Evolutionary conservation across 2,329 filamentous ascomycete genomes (phyloP).

Genomic region (Colletotrichum abscissum): DNA sequence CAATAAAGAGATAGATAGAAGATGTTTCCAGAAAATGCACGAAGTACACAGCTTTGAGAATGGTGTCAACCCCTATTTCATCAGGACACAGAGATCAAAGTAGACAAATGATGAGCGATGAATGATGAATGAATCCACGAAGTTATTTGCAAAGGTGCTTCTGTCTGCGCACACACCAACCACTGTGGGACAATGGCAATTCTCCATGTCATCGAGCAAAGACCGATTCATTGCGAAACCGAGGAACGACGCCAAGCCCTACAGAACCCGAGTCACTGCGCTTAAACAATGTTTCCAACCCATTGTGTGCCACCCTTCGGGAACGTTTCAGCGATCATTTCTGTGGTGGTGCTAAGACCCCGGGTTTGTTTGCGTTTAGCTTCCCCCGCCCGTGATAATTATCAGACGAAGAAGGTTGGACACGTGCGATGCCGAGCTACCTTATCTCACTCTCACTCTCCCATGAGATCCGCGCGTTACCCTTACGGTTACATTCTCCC

Average conservation of each 20-base stretch:
- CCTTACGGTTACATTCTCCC: background rate
- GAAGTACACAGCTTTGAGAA: too few relatives aligned
- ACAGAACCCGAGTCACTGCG: background rate
- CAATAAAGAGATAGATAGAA: too few relatives aligned
- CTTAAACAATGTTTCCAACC: background rate
- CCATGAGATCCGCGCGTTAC: background rate
- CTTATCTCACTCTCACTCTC: background rate
- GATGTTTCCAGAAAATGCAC: too few relatives aligned
- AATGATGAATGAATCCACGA: too few relatives aligned
- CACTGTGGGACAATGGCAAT: background rate
- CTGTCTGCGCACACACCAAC: background rate
- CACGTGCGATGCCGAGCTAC: background rate
- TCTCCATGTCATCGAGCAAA: background rate
- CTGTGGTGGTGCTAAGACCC: background rate
- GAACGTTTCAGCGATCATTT: constrained; percentile 3
- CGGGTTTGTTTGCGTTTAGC: background rate
- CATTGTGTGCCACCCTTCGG: background rate
- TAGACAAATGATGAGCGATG: too few relatives aligned
- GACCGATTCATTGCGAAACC: background rate
- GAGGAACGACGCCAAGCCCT: background rate
- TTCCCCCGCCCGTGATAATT: background rate
- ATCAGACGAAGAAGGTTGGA: background rate
- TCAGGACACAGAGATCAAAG: too few relatives aligned
- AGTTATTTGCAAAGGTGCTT: background rate
- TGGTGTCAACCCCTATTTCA: too few relatives aligned